Conservation (phyloP, 768 basidiomycete species). For the Pisolithus albus region DNA sequence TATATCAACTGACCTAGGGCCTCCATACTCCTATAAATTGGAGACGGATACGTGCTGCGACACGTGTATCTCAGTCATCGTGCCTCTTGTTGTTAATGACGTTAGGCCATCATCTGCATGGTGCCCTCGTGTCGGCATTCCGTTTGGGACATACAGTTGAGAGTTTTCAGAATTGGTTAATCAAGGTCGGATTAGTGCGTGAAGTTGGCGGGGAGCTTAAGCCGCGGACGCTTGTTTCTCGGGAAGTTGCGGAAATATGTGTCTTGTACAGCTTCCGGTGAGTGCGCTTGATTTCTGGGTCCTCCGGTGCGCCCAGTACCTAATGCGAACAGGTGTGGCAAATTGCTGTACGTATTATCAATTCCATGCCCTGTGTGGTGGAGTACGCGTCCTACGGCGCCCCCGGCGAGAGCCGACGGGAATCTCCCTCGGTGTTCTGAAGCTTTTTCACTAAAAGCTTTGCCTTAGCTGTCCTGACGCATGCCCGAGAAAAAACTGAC, state of each 20-base stretch:
- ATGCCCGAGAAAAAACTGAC: conserved; percentile 93
- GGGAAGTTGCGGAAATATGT: conserved; percentile 57
- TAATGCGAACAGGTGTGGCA: conserved; percentile 60
- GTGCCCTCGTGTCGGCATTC: conserved; percentile 41
- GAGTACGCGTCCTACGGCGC: conserved; percentile 82
- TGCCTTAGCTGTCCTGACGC: conserved; percentile 82
- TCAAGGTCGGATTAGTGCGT: conserved; percentile 42
- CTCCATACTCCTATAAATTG: conserved; percentile 58
- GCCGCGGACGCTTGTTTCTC: conserved; percentile 33
- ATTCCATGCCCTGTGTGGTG: conserved; percentile 59
- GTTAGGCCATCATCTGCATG: conserved; percentile 21
- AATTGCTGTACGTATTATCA: conserved; percentile 55
- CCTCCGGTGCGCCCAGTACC: neutral
- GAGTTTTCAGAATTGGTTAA: conserved; percentile 5
- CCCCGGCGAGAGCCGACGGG: conserved; percentile 41
- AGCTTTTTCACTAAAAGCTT: conserved; percentile 37
- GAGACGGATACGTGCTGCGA: conserved; percentile 58
- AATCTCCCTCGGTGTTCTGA: too few relatives aligned
- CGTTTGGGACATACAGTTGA: too few relatives aligned
- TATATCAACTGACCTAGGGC: conserved; percentile 51
- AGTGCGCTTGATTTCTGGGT: conserved; percentile 10
- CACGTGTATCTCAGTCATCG: conserved; percentile 45
- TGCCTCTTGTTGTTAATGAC: conserved; percentile 50
- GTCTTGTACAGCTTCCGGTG: conserved; percentile 85
- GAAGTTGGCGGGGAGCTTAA: conserved; percentile 6